Percentiles rank a stretch among this genome's conserved stretches.
These are phyloP conservation scores for Monosporozyma siamensis DNA, from an alignment of 805 yeast species.

Conservation along the genomic window DNA sequence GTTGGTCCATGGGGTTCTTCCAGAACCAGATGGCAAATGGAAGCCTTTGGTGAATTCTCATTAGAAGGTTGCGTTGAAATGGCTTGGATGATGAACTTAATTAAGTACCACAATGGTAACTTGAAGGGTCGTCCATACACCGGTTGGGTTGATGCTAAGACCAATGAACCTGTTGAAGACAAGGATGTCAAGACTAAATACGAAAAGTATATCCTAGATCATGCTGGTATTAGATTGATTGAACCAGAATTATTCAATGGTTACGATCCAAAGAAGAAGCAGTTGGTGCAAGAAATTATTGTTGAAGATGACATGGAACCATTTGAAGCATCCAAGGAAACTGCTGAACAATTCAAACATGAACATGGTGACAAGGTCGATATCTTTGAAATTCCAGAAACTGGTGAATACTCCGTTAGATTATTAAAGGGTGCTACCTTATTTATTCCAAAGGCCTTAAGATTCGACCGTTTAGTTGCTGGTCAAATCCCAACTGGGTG, in stretches of 20 bases:
- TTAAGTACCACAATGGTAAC: constrained; percentile 85
- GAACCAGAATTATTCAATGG: constrained; percentile 94
- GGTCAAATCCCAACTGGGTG: constrained; percentile 97
- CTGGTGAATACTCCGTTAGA: constrained; percentile 87
- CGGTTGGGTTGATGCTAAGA: constrained; percentile 97
- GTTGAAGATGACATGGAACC: constrained; percentile 95
- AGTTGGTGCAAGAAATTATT: constrained; percentile 88
- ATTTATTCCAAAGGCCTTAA: constrained; percentile 71
- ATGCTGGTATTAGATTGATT: constrained; percentile 91
- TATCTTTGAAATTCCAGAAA: constrained; percentile 75
- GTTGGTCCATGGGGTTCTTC: constrained; percentile 99
- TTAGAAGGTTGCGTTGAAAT: constrained; percentile 96
- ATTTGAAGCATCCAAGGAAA: constrained; percentile 88
- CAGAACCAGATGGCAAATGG: constrained; percentile 99
- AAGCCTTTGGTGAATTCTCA: constrained; percentile 87
- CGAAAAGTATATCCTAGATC: constrained; percentile 80
- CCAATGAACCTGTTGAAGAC: constrained; percentile 88
- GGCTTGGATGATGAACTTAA: constrained; percentile 99
- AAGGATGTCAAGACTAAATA: constrained; percentile 86
- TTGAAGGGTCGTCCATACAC: constrained; percentile 60
- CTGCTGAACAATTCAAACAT: constrained; percentile 80
- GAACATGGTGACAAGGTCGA: constrained; percentile 94
- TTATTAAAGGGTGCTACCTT: constrained; percentile 89
- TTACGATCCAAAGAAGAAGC: constrained; percentile 90
- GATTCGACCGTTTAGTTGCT: constrained; percentile 58